Percentiles rank a stretch among this genome's conserved stretches.
These are phyloP conservation scores for Phytopythium chamaehyphon DNA, from an alignment of 352 stramenopile species.

Conservation along the genomic window DNA sequence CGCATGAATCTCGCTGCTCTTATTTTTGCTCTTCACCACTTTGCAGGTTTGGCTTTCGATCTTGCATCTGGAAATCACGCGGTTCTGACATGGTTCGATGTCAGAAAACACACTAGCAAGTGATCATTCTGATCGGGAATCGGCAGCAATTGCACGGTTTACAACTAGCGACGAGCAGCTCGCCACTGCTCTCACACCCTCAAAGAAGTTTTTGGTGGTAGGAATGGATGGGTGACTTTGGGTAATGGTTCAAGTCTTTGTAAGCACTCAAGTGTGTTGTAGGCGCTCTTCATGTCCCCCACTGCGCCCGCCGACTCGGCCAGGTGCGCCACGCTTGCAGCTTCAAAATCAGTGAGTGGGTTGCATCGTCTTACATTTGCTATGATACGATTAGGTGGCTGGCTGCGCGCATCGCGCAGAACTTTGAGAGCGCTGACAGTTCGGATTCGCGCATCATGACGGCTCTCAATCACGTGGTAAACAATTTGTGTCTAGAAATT, in stretches of 20 bases:
- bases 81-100: neutral
- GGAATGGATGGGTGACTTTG: no score
- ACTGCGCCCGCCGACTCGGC: conserved; percentile 17
- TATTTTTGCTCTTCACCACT: conserved; percentile 63
- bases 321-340: conserved; percentile 18
- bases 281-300: conserved; percentile 38
- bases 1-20: conserved; percentile 59
- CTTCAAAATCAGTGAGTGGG: neutral
- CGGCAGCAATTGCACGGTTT: conserved; percentile 29
- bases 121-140: neutral
- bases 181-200: conserved; percentile 32
- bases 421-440: conserved; percentile 36
- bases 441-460: conserved; percentile 21
- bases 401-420: conserved; percentile 28
- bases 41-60: conserved; percentile 23
- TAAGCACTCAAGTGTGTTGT: neutral
- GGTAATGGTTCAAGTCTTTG: no score
- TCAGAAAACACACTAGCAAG: conserved; percentile 1
- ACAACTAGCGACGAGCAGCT: conserved; percentile 42
- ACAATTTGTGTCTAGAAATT: neutral
- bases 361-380: neutral
- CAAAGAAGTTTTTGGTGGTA: conserved; percentile 33
- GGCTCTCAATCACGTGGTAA: conserved; percentile 29
- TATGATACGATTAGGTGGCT: conserved; percentile 21
- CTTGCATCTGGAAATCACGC: neutral